phyloP scores from a whole-genome alignment of 2,329 filamentous ascomycete genomes.

The Sporothrix phasma region DNA sequence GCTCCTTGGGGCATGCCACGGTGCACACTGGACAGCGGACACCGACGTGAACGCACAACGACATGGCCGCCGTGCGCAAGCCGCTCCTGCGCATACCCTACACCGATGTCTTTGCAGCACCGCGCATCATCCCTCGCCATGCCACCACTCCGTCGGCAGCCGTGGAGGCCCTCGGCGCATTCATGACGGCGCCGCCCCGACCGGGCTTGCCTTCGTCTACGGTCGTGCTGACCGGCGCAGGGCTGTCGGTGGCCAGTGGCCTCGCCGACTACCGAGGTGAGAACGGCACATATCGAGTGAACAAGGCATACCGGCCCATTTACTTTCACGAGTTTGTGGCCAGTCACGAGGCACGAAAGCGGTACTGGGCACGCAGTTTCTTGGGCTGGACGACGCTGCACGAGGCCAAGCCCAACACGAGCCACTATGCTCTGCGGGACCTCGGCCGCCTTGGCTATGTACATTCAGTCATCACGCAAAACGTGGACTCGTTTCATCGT shows the following conservation, averaged over 20 bases:
- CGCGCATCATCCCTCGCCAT: constrained; percentile 61
- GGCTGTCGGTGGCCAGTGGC: constrained; percentile 86
- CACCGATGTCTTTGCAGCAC: constrained; percentile 68
- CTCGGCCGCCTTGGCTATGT: constrained; percentile 65
- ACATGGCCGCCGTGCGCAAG: constrained; percentile 48
- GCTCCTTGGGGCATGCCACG: background rate
- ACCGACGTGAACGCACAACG: background rate
- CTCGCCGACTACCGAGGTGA: constrained; percentile 85
- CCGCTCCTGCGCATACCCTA: constrained; percentile 83
- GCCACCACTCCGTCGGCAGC: constrained; percentile 64
- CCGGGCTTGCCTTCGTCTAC: constrained; percentile 37
- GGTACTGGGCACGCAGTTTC: constrained; percentile 94
- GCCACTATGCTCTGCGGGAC: constrained; percentile 66
- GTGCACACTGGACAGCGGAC: background rate
- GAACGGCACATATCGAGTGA: constrained; percentile 86
- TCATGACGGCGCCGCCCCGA: constrained; percentile 56
- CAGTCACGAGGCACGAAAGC: constrained; percentile 73
- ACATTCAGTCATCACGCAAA: constrained; percentile 77
- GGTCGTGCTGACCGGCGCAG: constrained; percentile 63
- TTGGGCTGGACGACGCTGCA: constrained; percentile 80
- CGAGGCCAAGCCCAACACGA: constrained; percentile 67
- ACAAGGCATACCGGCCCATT: constrained; percentile 81
- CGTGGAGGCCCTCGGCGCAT: constrained; percentile 64
- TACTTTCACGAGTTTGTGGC: constrained; percentile 84
- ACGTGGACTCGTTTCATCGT: constrained; percentile 90